Conservation (phyloP, 139 green algal genomes). For the Auxenochlorella protothecoides region DNA sequence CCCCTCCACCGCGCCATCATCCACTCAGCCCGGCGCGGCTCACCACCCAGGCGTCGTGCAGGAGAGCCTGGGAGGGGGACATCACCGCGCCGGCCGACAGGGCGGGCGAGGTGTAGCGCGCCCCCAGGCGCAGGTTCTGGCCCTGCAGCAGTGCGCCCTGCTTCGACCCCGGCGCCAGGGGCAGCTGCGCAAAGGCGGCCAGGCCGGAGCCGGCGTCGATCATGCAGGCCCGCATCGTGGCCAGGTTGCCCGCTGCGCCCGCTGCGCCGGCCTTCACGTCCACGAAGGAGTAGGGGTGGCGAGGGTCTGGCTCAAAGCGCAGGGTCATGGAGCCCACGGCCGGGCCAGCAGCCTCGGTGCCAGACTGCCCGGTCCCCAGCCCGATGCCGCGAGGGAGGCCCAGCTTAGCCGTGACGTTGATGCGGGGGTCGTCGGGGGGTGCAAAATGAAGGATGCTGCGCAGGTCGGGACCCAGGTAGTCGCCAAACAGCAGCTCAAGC, state of each 20-base stretch:
- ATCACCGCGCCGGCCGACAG: constrained; percentile 34
- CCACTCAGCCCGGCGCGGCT: constrained; percentile 2
- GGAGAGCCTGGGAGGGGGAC: constrained; percentile 1
- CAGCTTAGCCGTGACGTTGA: constrained; percentile 40
- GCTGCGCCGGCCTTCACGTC: constrained; percentile 43
- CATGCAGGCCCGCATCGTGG: constrained; percentile 33
- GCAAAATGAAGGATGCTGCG: constrained; percentile 18
- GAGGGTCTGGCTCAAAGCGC: constrained; percentile 35
- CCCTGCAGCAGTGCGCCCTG: constrained; percentile 1
- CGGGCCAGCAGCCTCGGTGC: not conserved
- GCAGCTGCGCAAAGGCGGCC: constrained; percentile 36
- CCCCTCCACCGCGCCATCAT: not conserved
- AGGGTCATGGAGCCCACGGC: constrained; percentile 31
- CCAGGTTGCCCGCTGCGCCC: constrained; percentile 1
- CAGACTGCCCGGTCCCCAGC: not conserved
- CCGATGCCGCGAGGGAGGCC: not conserved
- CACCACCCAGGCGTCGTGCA: constrained; percentile 28
- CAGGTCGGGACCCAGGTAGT: constrained; percentile 27
- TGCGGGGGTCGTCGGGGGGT: constrained; percentile 32
- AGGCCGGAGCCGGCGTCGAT: constrained; percentile 34
- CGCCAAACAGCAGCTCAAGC: constrained; percentile 44
- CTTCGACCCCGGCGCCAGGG: constrained; percentile 17
- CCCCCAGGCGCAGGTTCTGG: constrained; percentile 22
- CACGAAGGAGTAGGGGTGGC: constrained; percentile 34
- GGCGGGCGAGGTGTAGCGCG: constrained; percentile 39